Evolutionary conservation across 768 basidiomycete genomes (phyloP), one percentile per base, ranked within the genome.

Genomic region (Floccularia luteovirens): DNA sequence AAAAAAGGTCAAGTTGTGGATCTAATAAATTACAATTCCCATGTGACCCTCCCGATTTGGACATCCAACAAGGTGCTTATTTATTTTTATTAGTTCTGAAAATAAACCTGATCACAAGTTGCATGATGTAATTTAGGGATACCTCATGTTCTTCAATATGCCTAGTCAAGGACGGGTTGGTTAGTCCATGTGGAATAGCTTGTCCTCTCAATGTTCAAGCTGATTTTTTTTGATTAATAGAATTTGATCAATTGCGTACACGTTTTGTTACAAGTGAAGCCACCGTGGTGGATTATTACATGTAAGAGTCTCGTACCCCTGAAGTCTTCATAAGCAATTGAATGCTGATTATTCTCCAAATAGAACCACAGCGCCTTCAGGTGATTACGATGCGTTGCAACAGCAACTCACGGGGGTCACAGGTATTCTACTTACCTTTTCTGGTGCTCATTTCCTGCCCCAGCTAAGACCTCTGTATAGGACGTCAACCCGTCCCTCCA

Each of bases 1-100:
- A 61, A 63, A 52, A 64, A 64, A 50, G 57, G 60, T 2, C 60
- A 65, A 37, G 56, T 58, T n/a, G 52, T 63, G 13, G 62, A 64
- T 42, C 40, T 64, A 14, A 55, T 62, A 24, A 63, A 63, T 36
- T 64, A 50, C 40, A 63, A 64, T 38, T 61, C 61, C 2, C 59
- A 62, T 43, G 58, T 60, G 14, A 53, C 61, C 8, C 34, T 64
- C 8, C 62, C 62, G 2, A 49, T 64, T 19, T 60, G 59, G 40
- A 64, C 62, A 60, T 62, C 62, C 10, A 61, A 59, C 51, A 64
- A 61, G 49, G 61, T 57, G 33, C 27, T 28, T 8, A 28, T 28
- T 28, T 21, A 4, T 38, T 38, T 14, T 25, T 16, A 12, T 38
- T 40, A 30, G 27, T 41, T 10, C 7, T n/a, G 3, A 13, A 4